phyloP scores from a whole-genome alignment of 2,329 filamentous ascomycete species.

The Chrysoporthe austroafricana region DNA sequence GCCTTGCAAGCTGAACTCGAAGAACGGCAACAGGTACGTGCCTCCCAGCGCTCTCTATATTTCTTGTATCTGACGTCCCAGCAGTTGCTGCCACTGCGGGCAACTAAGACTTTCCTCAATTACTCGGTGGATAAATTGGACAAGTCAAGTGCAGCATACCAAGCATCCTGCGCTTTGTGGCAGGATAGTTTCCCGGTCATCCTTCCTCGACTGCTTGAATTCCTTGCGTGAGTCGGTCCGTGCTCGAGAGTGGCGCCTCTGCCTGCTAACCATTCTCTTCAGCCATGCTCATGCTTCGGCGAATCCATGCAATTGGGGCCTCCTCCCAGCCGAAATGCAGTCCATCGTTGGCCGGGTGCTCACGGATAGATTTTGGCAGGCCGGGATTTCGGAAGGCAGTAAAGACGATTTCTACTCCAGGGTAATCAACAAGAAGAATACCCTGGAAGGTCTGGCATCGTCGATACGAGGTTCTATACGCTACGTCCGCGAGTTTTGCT shows the following conservation, averaged over 20 bases:
- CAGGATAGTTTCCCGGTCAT: conserved; percentile 79
- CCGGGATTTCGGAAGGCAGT: conserved; percentile 92
- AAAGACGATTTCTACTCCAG: conserved; percentile 96
- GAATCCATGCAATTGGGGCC: conserved; percentile 81
- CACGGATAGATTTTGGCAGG: conserved; percentile 97
- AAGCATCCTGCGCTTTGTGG: conserved; percentile 82
- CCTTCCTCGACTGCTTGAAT: conserved; percentile 82
- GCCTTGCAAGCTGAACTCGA: conserved; percentile 79
- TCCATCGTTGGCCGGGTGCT: conserved; percentile 79
- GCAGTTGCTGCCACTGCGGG: conserved; percentile 74
- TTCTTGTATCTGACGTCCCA: not conserved
- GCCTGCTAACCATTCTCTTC: conserved; percentile 25
- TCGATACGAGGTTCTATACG: conserved; percentile 87
- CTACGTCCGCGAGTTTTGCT: conserved; percentile 89
- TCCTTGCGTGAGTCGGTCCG: conserved; percentile 63
- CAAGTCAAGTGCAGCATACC: conserved; percentile 71
- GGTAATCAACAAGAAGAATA: conserved; percentile 85
- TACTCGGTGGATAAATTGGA: conserved; percentile 90
- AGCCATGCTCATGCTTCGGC: conserved; percentile 91
- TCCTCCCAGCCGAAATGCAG: conserved; percentile 75
- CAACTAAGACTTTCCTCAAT: conserved; percentile 89
- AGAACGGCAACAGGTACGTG: conserved; percentile 67
- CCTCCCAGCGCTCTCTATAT: not conserved
- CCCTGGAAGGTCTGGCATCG: conserved; percentile 91
- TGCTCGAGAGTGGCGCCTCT: not conserved